Base-by-base conservation (phyloP, 2,329 filamentous ascomycete genomes). In the Talaromyces sp. region DNA sequence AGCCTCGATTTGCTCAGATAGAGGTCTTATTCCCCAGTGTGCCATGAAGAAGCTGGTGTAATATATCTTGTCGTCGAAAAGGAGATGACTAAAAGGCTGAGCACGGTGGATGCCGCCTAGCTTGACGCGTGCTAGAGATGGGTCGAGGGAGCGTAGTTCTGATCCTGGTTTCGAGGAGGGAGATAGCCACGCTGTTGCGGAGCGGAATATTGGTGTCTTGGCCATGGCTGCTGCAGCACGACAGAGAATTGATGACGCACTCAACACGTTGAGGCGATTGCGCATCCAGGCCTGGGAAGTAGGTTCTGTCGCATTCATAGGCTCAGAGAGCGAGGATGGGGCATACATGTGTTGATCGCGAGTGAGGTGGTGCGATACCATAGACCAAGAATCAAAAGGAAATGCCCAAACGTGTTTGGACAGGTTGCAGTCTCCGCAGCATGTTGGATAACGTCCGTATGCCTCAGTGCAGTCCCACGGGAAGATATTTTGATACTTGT, bases 401-500 rank as follows among this genome's bases (percentile, higher is more conserved):
- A 81, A 81, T 1, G 79, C 79, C 74, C 77, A 80, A 0, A 81
- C 72, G 68, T 83, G 81, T 67, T 82, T 82, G 3, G 80, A 67
- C 4, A 83, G 69, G 65, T 78, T 81, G 68, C 80, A 83, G 15
- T 71, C 59, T 10, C 77, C 76, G 65, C 80, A 82, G 11, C 67
- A 72, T 4, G 72, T 72, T 0, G 77, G 77, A 54, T 79, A 78
- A 27, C 74, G 67, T 5, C 70, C 71, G 61, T 77, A 81, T 0
- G 80, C 81, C 66, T 82, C 79, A 3, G 80, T 82, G 68, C 81
- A 83, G 65, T 83, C 81, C 80, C 80, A 83, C 0, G 79, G 81
- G 56, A 82, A 83, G 17, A 81, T 53, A 60, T 78, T 74, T 61
- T 81, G 79, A 56, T 80, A 77, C 11, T 65, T 70, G 68, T 82